phyloP scores from a whole-genome alignment of 2,329 filamentous ascomycete species.

The Penicillium sp. region DNA sequence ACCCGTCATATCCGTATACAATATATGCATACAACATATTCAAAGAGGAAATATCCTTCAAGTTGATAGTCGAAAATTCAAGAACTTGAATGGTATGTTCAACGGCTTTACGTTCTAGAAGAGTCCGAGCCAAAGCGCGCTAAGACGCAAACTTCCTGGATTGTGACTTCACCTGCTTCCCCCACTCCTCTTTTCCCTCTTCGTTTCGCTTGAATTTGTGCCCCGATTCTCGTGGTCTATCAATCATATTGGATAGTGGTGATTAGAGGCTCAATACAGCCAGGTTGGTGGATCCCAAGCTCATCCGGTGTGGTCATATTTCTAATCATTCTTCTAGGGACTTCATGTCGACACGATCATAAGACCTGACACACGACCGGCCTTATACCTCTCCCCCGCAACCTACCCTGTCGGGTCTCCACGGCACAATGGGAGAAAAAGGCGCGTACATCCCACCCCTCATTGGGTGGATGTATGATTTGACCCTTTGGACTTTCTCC shows the following conservation, averaged over 20 bases:
- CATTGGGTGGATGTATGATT: constrained; percentile 52
- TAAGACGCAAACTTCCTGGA: constrained; percentile 17
- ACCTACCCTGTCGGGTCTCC: not conserved
- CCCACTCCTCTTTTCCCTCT: constrained; percentile 5
- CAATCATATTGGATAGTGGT: not conserved
- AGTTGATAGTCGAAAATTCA: not conserved
- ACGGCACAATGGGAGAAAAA: constrained; percentile 35
- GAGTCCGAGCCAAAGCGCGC: constrained; percentile 17
- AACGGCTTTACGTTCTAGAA: constrained; percentile 18
- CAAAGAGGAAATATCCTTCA: not conserved
- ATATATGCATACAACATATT: not conserved
- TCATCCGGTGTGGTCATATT: constrained; percentile 1
- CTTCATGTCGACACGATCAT: constrained; percentile 12
- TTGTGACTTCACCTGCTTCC: constrained; percentile 6
- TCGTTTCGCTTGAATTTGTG: not conserved
- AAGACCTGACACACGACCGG: not conserved
- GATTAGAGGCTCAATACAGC: not conserved
- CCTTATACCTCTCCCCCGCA: not conserved
- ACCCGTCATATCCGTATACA: not conserved
- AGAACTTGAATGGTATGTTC: not conserved
- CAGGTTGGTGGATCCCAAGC: constrained; percentile 6
- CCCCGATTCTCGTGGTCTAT: constrained; percentile 1
- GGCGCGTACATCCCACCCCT: constrained; percentile 44
- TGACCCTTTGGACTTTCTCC: constrained; percentile 52
- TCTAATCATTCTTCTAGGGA: constrained; percentile 1